Evolutionary conservation across 2,329 filamentous ascomycete species (phyloP).

Genomic region (Paecilomyces formosus): DNA sequence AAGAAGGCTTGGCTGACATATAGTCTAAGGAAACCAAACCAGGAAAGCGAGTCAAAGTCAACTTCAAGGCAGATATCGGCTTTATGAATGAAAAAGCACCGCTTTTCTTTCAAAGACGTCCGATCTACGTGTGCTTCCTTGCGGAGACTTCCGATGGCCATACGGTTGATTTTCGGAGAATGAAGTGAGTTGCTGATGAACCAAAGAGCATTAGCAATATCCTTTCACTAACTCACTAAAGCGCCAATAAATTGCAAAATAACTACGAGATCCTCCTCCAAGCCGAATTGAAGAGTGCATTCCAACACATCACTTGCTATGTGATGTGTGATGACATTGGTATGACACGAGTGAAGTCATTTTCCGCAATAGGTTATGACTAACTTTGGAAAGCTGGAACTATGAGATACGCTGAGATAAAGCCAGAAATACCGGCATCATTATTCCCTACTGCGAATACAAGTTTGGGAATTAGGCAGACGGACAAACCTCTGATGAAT

Average conservation of each 20-base stretch:
- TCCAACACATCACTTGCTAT: conserved; percentile 58
- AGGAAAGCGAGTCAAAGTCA: conserved; percentile 46
- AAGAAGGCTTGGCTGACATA: conserved; percentile 16
- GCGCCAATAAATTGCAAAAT: conserved; percentile 57
- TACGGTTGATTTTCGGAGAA: conserved; percentile 61
- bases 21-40: conserved; percentile 11
- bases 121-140: conserved; percentile 65
- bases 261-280: conserved; percentile 55
- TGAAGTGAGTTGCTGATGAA: conserved; percentile 37
- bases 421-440: conserved; percentile 40
- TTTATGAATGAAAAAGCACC: conserved; percentile 61
- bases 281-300: conserved; percentile 46
- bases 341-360: conserved; percentile 19
- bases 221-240: conserved; percentile 22
- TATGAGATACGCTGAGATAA: conserved; percentile 45
- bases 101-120: conserved; percentile 55
- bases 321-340: conserved; percentile 81
- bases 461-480: conserved; percentile 8
- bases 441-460: conserved; percentile 30
- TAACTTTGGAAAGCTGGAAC: conserved; percentile 45
- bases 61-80: conserved; percentile 59
- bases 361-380: not conserved
- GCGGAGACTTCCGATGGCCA: conserved; percentile 62
- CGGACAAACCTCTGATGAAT: conserved; percentile 9
- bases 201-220: not conserved